Conservation (phyloP, 331 rosid species). For the Erythrophleum ivorense region DNA sequence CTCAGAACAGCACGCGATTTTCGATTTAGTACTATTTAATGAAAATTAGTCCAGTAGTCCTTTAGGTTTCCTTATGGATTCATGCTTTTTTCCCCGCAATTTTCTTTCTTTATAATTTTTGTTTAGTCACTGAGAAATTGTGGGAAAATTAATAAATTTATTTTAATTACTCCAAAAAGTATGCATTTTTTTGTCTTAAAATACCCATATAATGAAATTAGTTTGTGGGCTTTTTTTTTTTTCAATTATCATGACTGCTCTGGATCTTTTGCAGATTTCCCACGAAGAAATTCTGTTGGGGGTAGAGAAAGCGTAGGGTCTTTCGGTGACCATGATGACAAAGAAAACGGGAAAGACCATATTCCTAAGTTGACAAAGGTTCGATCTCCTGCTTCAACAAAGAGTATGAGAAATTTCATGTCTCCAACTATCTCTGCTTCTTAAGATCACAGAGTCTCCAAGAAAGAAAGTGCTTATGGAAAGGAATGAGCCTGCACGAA, state of each 20-base stretch:
- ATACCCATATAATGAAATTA: not conserved
- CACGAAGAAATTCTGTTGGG: constrained; percentile 53
- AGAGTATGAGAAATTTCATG: constrained; percentile 76
- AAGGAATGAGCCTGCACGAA: constrained; percentile 62
- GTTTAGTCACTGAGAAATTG: not conserved
- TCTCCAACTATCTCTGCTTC: constrained; percentile 89
- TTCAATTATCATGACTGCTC: no score
- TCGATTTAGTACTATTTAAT: no score
- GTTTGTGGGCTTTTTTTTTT: not conserved
- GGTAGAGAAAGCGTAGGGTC: constrained; percentile 44
- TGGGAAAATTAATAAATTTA: not conserved
- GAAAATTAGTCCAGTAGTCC: not conserved
- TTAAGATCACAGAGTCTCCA: constrained; percentile 69
- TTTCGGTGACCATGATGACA: constrained; percentile 55
- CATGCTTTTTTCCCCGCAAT: no score
- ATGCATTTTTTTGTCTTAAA: not conserved
- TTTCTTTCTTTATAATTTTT: not conserved
- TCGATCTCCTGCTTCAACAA: constrained; percentile 56
- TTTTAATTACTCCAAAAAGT: not conserved
- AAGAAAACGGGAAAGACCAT: constrained; percentile 77
- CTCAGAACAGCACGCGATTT: not conserved
- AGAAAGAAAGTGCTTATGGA: constrained; percentile 70
- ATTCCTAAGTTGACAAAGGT: constrained; percentile 46
- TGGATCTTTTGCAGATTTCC: constrained; percentile 54
- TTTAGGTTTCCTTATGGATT: not conserved